Conservation (phyloP, 2,329 filamentous ascomycete genomes). For the Ceratocystis huliohia region DNA sequence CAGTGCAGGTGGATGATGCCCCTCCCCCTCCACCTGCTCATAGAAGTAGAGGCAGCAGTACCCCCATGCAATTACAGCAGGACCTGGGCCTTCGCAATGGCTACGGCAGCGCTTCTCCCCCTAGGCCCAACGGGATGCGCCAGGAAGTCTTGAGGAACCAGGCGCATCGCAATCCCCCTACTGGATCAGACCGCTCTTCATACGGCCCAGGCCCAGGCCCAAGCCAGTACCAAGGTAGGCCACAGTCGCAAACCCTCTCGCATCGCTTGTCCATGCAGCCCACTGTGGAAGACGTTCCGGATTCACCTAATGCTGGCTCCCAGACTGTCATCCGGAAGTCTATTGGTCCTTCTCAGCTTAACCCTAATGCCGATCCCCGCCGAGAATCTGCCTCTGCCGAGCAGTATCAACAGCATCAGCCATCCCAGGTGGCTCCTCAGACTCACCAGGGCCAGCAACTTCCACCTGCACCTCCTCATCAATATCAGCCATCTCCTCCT, state of each 20-base stretch:
- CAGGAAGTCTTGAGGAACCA: constrained; percentile 46
- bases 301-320: constrained; percentile 30
- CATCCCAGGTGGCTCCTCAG: background rate
- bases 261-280: constrained; percentile 45
- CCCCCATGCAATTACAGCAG: background rate
- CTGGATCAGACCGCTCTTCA: constrained; percentile 30
- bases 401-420: constrained; percentile 16
- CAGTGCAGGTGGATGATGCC: constrained; percentile 37
- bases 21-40: constrained; percentile 46
- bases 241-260: constrained; percentile 20
- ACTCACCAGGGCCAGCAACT: constrained; percentile 1
- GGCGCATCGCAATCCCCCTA: constrained; percentile 40
- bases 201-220: background rate
- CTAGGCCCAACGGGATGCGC: constrained; percentile 40
- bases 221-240: background rate
- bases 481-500: constrained; percentile 1
- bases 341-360: constrained; percentile 6
- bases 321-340: constrained; percentile 18
- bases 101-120: constrained; percentile 31
- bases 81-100: constrained; percentile 22
- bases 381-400: constrained; percentile 13
- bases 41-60: constrained; percentile 27
- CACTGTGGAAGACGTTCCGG: constrained; percentile 52
- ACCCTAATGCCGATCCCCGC: background rate
- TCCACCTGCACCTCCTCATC: background rate